phyloP scores from a whole-genome alignment of 257 asterid species.

The Solanum chmielewskii region DNA sequence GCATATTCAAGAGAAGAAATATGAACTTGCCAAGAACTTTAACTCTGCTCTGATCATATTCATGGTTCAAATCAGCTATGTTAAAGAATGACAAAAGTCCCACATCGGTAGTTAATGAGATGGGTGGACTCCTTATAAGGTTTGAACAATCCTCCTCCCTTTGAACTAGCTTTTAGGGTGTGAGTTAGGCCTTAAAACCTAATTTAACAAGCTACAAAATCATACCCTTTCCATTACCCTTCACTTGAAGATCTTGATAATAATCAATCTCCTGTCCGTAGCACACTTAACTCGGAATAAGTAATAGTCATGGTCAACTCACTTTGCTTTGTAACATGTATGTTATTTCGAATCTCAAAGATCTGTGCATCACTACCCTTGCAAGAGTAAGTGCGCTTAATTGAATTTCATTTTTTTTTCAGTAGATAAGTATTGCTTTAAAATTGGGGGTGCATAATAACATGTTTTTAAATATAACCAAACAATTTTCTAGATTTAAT shows the following conservation, averaged over 20 bases:
- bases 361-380: not conserved
- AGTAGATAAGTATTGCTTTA: not conserved
- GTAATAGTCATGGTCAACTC: not conserved
- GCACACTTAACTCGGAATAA: not conserved
- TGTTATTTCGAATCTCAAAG: not conserved
- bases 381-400: not conserved
- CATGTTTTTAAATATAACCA: not conserved
- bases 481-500: not conserved
- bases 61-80: not conserved
- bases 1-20: not conserved
- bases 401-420: not conserved
- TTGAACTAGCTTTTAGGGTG: no score
- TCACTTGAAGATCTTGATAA: not conserved
- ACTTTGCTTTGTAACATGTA: not conserved
- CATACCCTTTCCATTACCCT: not conserved
- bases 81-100: no score
- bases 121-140: no score
- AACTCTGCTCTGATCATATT: not conserved
- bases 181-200: no score
- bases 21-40: not conserved
- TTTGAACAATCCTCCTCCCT: no score
- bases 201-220: not conserved
- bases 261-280: not conserved
- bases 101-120: no score
- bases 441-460: not conserved